Evolutionary conservation across 2,329 filamentous ascomycete species (phyloP), one percentile per base, ranked within the genome.

Genomic region (Ophiocordyceps sinensis): DNA sequence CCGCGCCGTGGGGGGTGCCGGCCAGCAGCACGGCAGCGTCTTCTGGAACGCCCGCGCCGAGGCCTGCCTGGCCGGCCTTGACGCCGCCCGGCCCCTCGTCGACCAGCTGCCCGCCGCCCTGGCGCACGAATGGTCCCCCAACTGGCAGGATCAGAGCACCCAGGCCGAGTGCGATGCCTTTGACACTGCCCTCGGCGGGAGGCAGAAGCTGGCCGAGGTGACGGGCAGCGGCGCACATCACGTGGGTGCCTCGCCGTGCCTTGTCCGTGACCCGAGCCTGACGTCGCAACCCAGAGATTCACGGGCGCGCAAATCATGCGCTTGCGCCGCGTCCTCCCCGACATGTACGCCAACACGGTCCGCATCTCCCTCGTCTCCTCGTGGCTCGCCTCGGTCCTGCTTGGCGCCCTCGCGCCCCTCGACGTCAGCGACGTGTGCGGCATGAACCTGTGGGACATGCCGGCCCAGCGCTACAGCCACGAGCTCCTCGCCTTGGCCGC

Each of bases 61-160:
- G 55, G 54, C 61, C 8, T 54, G 82, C 36, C 70, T 96, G 36
- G 63, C 58, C 4, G 64, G 53, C 12, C 64, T 96, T 36, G 70
- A 85, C 49, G 56, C 71, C 3, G 62, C 62, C 17, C 74, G 73
- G 56, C 64, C 71, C 1, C 65, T 96, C 37, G 71, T 83, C 39
- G 77, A 83, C 45, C 87, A 94, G 64, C 66, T 96, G 23, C 62
- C 66, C 10, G 66, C 63, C 3, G 83, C 82, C 0, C 85, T 96
- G 55, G 83, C 87, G 14, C 82, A 93, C 59, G 79, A 83, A 5
- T 88, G 79, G 64, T 87, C 85, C 49, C 91, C 91, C 8, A 98
- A 96, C 60, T 98, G 91, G 91, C 91, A 96, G 64, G 91, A 98
- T 60, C 82, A 88, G 46, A 94, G 87, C 63, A 96, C 91, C 2